Evolutionary conservation across 2,329 filamentous ascomycete species (phyloP).

Genomic region (Grosmannia clavigera): DNA sequence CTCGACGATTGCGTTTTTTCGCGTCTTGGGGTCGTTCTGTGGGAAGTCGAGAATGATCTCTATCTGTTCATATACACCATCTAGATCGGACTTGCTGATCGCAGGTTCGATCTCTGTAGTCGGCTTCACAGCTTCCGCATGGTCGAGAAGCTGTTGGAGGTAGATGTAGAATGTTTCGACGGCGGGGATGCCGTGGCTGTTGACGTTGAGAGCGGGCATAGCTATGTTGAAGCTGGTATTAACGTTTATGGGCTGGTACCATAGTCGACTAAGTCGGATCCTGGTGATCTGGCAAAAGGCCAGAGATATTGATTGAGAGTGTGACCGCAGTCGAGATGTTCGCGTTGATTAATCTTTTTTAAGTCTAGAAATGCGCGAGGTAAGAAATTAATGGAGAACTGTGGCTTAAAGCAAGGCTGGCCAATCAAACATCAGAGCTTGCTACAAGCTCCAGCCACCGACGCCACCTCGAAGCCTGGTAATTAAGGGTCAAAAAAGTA

Average conservation of each 20-base stretch:
- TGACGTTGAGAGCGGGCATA: slow-evolving; percentile 37
- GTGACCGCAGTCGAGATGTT: not conserved
- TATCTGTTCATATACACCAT: slow-evolving; percentile 33
- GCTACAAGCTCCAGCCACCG: slow-evolving; percentile 3
- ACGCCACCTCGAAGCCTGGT: not conserved
- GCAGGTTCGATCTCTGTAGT: slow-evolving; percentile 57
- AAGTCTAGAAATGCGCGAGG: not conserved
- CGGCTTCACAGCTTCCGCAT: slow-evolving; percentile 47
- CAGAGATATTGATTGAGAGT: not conserved
- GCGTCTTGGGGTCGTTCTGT: slow-evolving; percentile 28
- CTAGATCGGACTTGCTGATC: slow-evolving; percentile 56
- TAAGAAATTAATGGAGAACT: not conserved
- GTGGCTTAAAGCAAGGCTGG: slow-evolving; percentile 8
- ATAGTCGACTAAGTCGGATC: not conserved
- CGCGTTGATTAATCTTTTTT: not conserved
- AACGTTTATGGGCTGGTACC: not conserved
- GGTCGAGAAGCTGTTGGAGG: slow-evolving; percentile 44
- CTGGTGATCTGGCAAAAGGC: too few species aligned
- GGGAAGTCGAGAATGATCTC: slow-evolving; percentile 23
- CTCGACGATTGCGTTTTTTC: slow-evolving; percentile 63
- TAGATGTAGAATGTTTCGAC: slow-evolving; percentile 41
- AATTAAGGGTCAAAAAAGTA: not conserved
- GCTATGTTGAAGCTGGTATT: slow-evolving; percentile 11
- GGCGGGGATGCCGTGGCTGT: slow-evolving; percentile 36
- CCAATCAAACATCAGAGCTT: slow-evolving; percentile 1